Evolutionary conservation across 2,329 filamentous ascomycete genomes (phyloP), one percentile per base, ranked within the genome.

Genomic region (Anisogramma anomala): DNA sequence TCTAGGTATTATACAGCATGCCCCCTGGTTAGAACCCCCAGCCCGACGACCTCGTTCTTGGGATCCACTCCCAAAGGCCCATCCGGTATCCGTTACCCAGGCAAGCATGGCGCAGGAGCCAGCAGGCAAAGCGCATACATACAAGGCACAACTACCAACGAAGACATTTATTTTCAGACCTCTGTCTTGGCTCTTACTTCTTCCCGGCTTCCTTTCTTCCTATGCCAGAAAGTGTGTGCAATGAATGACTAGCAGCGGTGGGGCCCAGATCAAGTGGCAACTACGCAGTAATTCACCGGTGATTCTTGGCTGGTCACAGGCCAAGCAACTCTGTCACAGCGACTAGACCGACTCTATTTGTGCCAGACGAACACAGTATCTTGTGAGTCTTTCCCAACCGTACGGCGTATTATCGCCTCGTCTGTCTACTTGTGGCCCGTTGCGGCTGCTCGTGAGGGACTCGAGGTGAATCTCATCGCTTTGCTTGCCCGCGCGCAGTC

Each of bases 1-100:
- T 49, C 49, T 48, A 41, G 34, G 20, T 43, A n/a, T n/a, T n/a
- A n/a, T n/a, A 27, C 36, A 47, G 43, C 45, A 35, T 50, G 46
- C 46, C 55, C 52, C 52, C 50, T 49, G 42, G 53, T 46, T 39
- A 44, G 45, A 42, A 48, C 32, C 43, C 44, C 43, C 43, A 17
- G 42, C 36, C 48, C 41, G 51, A 14, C 15, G 19, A 49, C 41
- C 14, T 14, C 36, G 41, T 43, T 41, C 43, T 39, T 13, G 39
- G 38, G 41, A 39, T 35, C 46, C 43, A 45, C 41, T 33, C 39
- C 43, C 10, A 35, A n/a, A 43, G 43, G 36, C 25, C 42, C 35
- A 36, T 48, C 33, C 37, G 28, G 37, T 33, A 18, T 20, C 36
- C 39, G 34, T 41, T 33, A 36, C 41, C 36, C 48, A 48, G 50